Base-by-base conservation (phyloP, 2,329 filamentous ascomycete species). In the Chaetomiaceae sp. region DNA sequence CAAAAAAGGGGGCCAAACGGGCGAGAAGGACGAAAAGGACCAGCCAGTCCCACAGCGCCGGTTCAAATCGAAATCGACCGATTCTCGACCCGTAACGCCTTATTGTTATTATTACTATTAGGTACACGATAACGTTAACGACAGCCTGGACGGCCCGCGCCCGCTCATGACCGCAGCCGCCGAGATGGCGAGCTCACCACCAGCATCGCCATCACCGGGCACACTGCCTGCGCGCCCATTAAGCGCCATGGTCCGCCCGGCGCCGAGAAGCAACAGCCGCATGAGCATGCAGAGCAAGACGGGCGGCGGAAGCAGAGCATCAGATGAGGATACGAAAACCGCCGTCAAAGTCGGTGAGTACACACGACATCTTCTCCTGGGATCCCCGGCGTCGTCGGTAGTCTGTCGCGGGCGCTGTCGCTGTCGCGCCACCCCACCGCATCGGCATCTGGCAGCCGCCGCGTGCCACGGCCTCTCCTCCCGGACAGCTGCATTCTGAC, bases 321-420 rank as follows among this genome's bases (percentile, higher is more conserved):
- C 90, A 0, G 91, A 96, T 63, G 91, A 96, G 62, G 91, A 96
- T 67, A 79, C 79, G 56, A 91, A 87, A 67, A 96, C 91, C 6
- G 88, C 91, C 21, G 91, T 96, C 71, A 93, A 89, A 92, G 91
- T 96, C 67, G 91, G 91, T 96, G 81, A 87, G 55, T 59, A 55
- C 14, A 33, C 14, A 33, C 30, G 50, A 43, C 47, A 47, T n/a
- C 25, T 9, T 10, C 25, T 27, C 25, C 25, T 10, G 25, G 25
- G 25, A 27, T 27, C 25, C 25, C 6, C 25, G 25, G 25, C 25
- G 25, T 3, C 25, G 25, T n/a, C n/a, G n/a, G n/a, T n/a, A n/a
- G n/a, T n/a, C n/a, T n/a, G n/a, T n/a, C n/a, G n/a, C n/a, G n/a
- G n/a, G n/a, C n/a, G n/a, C n/a, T n/a, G n/a, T n/a, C n/a, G n/a